A percentile compares a stretch with the other conserved stretches of the same genome.
phyloP scores from a whole-genome alignment of 75 land plant species.

The Cupressus sempervirens region DNA sequence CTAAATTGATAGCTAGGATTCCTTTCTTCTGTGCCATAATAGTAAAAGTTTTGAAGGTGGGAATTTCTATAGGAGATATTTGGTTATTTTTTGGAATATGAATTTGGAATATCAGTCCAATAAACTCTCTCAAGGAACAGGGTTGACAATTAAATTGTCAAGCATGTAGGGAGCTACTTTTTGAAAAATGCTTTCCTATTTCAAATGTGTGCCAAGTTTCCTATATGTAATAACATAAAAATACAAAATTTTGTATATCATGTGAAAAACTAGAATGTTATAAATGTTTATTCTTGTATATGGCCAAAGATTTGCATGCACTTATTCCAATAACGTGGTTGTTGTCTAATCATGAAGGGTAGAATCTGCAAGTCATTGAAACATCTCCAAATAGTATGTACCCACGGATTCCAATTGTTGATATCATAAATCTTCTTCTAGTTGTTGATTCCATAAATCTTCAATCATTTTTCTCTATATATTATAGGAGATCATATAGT shows the following conservation, averaged over 20 bases:
- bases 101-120: neutral
- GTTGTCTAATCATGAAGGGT: neutral
- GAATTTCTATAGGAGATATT: neutral
- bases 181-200: neutral
- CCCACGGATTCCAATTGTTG: neutral
- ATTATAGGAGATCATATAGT: too few species aligned
- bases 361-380: neutral
- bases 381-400: neutral
- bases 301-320: neutral
- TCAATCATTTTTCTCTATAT: too few species aligned
- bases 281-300: neutral
- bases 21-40: neutral
- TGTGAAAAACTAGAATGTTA: neutral
- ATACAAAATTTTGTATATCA: neutral
- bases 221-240: neutral
- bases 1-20: neutral
- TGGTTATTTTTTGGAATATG: neutral
- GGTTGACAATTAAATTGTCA: neutral
- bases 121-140: neutral
- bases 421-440: neutral
- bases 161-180: neutral
- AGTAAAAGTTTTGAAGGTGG: neutral
- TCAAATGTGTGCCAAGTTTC: neutral
- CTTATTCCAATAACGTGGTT: neutral
- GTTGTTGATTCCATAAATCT: too few species aligned